Base-by-base conservation (phyloP, 2,329 filamentous ascomycete genomes). In the Tolypocladium tundrense region DNA sequence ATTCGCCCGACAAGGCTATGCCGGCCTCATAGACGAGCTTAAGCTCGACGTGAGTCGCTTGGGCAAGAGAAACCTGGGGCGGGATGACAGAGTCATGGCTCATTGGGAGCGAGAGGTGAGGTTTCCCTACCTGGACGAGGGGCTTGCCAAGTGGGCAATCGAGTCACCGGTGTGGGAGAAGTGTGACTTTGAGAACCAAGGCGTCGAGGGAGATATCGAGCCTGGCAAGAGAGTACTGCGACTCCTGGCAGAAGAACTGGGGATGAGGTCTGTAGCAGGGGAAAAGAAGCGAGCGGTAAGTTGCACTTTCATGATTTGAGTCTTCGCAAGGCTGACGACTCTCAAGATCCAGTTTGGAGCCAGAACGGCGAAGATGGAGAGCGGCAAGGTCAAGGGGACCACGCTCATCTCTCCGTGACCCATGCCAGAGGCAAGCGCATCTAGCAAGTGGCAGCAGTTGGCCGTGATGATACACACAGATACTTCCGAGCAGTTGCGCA, bases 31-130 rank as follows among this genome's bases (percentile, higher is more conserved):
- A 5, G 83, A 90, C 1, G 93, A 99, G 72, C 81, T 99, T 6
- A 84, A 88, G 59, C 79, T 97, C 3, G 94, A 99, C 61, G 87
- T 97, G 42, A 79, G 83, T 53, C 84, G 95, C 31, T 83, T 99
- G 1, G 92, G 93, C 1, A 91, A 94, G 72, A 85, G 94, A n/a
- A 99, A 99, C 63, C 80, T 99, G 9, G 95, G 94, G 4, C 86
- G 94, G 11, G 94, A 99, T 67, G 95, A 99, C 72, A 84, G 94
- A 31, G 88, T 92, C 21, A 90, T 97, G 72, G 87, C 90, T 2
- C 83, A 96, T 67, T 97, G 92, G 88, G 85, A 89, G 16, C 87
- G 87, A 60, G 94, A 99, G 72, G 88, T 88, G 39, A 83, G 94
- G 41, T 97, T 95, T 68, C 94, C 95, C 0, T 99, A 84, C 67